Conservation (phyloP, 2,329 filamentous ascomycete genomes). For the Ophiostoma angusticollis region DNA sequence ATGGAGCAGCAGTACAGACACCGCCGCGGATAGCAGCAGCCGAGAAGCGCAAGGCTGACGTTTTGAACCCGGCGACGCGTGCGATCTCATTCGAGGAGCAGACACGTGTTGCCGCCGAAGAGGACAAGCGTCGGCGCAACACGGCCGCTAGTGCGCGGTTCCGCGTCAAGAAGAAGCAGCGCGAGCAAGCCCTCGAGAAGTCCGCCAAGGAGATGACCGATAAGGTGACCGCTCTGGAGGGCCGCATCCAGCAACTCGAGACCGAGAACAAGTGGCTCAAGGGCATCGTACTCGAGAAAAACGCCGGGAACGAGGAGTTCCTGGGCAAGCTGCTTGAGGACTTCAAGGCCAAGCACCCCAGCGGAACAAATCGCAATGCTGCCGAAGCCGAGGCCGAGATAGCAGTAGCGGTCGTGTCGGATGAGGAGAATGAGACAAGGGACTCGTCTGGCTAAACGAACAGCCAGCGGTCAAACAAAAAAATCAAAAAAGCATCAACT, state of each 20-base stretch:
- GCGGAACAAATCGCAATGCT: constrained; percentile 4
- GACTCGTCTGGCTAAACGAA: constrained; percentile 14
- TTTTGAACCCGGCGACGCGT: constrained; percentile 25
- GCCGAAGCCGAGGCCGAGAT: constrained; percentile 22
- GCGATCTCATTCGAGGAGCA: constrained; percentile 54
- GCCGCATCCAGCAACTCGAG: constrained; percentile 62
- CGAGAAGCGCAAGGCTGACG: constrained; percentile 36
- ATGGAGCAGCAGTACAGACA: constrained; percentile 18
- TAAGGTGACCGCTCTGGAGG: constrained; percentile 61
- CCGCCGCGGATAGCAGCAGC: constrained; percentile 14
- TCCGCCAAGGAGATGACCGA: constrained; percentile 74
- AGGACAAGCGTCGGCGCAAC: constrained; percentile 81
- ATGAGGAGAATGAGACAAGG: constrained; percentile 17
- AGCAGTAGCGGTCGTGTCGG: constrained; percentile 8
- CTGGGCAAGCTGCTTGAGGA: constrained; percentile 40
- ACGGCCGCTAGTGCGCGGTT: constrained; percentile 81
- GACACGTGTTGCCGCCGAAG: constrained; percentile 63
- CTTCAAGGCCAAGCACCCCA: constrained; percentile 22
- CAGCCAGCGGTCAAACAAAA: background rate
- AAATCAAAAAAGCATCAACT: background rate
- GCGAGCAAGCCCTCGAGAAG: constrained; percentile 72
- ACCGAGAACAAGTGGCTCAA: constrained; percentile 75
- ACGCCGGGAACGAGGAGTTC: constrained; percentile 45
- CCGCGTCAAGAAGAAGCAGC: constrained; percentile 92
- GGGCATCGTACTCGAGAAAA: constrained; percentile 71